Percentiles rank a stretch among this genome's conserved stretches.
phyloP scores from a whole-genome alignment of 345 rosid species.

The Rhodamnia rubescens region DNA sequence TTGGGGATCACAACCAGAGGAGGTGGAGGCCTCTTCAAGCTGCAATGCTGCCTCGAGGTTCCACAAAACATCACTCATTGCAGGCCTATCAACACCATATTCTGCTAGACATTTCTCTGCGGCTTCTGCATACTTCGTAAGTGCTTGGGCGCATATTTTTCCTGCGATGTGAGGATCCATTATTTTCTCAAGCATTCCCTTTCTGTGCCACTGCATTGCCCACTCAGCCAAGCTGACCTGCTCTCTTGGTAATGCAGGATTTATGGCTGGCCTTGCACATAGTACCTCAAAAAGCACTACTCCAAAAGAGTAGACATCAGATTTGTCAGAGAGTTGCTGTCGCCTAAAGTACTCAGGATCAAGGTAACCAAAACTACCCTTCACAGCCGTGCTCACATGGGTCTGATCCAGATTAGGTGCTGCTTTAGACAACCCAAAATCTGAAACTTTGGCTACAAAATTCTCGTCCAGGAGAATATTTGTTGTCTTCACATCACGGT shows the following conservation, averaged over 20 bases:
- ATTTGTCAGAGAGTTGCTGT: slow-evolving; percentile 78
- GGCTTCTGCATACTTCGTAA: slow-evolving; percentile 57
- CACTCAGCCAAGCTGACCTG: slow-evolving; percentile 76
- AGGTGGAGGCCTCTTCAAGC: slow-evolving; percentile 57
- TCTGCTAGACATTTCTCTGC: slow-evolving; percentile 84
- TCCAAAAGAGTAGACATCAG: slow-evolving; percentile 85
- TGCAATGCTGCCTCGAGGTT: slow-evolving; percentile 75
- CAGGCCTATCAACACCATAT: slow-evolving; percentile 72
- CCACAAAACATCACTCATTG: slow-evolving; percentile 86
- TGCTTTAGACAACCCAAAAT: slow-evolving; percentile 72
- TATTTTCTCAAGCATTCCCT: slow-evolving; percentile 45
- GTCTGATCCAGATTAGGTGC: slow-evolving; percentile 53
- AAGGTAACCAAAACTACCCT: slow-evolving; percentile 84
- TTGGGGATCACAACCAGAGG: slow-evolving; percentile 22
- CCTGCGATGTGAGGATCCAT: slow-evolving; percentile 49
- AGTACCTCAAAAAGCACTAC: slow-evolving; percentile 74
- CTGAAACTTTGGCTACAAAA: slow-evolving; percentile 61
- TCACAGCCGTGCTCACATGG: slow-evolving; percentile 78
- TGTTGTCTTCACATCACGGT: slow-evolving; percentile 81
- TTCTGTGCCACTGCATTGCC: slow-evolving; percentile 62
- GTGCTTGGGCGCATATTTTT: slow-evolving; percentile 34
- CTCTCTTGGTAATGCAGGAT: slow-evolving; percentile 52
- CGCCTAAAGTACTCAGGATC: slow-evolving; percentile 81
- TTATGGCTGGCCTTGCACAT: slow-evolving; percentile 65
- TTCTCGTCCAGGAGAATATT: slow-evolving; percentile 84